phyloP scores from a whole-genome alignment of 2,329 filamentous ascomycete genomes.

The Apiospora pterosperma region DNA sequence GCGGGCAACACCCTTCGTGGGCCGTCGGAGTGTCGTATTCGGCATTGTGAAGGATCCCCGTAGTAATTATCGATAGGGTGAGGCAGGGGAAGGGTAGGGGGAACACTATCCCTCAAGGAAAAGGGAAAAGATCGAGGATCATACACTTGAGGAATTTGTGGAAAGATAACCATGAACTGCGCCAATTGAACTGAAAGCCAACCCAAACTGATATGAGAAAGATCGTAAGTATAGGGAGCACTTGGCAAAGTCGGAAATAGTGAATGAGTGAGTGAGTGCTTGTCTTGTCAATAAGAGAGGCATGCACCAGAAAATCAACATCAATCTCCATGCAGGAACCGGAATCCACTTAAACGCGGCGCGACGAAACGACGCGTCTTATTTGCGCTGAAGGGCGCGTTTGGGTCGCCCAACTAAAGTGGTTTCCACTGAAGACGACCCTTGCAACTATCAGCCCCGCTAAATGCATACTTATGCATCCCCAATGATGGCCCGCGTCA shows the following conservation, averaged over 20 bases:
- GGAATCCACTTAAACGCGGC: constrained; percentile 10
- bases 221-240: not conserved
- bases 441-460: not conserved
- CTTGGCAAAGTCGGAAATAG: not conserved
- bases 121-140: not conserved
- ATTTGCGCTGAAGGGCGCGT: not conserved
- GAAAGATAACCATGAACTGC: not conserved
- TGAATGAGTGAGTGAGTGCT: not conserved
- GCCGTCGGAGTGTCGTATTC: constrained; percentile 57
- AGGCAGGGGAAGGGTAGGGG: not conserved
- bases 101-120: not conserved
- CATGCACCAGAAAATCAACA: not conserved
- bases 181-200: not conserved
- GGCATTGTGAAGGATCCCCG: constrained; percentile 40
- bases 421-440: constrained; percentile 11
- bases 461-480: not conserved
- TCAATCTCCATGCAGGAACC: not conserved
- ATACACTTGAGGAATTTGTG: not conserved
- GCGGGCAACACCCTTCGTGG: constrained; percentile 65
- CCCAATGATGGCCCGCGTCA: constrained; percentile 6
- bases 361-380: constrained; percentile 6
- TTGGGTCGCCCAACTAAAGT: not conserved
- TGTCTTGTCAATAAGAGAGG: not conserved
- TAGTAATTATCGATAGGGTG: not conserved
- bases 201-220: not conserved